Percentiles rank a stretch among this genome's conserved stretches.
These are phyloP conservation scores for Posidonia oceanica DNA, from an alignment of 116 monocot species.

Conservation along the genomic window DNA sequence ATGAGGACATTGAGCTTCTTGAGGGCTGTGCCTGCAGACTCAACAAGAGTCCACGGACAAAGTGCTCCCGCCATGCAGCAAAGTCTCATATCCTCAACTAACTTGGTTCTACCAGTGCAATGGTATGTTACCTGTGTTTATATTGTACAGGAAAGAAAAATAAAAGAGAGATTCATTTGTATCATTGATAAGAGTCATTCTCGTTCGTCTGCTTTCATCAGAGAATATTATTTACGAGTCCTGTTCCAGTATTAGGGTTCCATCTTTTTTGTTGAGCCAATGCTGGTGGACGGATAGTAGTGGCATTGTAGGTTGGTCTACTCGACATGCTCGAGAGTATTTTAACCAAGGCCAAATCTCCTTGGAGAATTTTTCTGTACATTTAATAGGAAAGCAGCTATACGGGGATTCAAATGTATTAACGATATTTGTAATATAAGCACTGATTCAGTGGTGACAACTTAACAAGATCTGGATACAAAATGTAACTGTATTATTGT, in stretches of 20 bases:
- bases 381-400: not conserved
- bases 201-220: not conserved
- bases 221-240: not conserved
- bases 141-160: conserved; percentile 4
- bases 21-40: conserved; percentile 58
- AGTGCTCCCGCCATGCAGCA: conserved; percentile 49
- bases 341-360: not conserved
- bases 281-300: not conserved
- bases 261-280: not conserved
- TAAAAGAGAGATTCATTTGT: not conserved
- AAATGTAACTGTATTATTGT: no score
- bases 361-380: not conserved
- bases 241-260: conserved; percentile 2
- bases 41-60: conserved; percentile 32
- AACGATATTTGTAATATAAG: not conserved
- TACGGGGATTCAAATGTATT: not conserved
- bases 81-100: conserved; percentile 31
- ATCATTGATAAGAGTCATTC: not conserved
- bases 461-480: not conserved
- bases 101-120: not conserved
- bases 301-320: not conserved
- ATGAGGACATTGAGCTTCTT: conserved; percentile 67
- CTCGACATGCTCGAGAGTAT: not conserved
- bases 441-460: not conserved
- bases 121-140: not conserved